Evolutionary conservation across 2,329 filamentous ascomycete genomes (phyloP).

Genomic region (Colletotrichum chrysophilum): DNA sequence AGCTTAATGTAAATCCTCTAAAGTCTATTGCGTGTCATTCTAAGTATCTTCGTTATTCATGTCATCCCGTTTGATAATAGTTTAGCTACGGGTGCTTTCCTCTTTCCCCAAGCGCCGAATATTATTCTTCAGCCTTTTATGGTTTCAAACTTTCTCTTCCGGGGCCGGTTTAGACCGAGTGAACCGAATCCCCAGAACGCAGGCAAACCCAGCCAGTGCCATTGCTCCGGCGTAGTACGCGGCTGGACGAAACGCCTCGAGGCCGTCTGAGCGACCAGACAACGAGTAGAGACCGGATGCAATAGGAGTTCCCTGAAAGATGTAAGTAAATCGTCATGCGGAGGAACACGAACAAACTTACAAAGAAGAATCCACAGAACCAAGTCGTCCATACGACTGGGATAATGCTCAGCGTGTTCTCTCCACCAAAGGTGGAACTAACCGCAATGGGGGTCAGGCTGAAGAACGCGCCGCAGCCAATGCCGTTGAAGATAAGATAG

Average conservation of each 20-base stretch:
- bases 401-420: constrained; percentile 29
- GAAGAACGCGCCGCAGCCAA: constrained; percentile 33
- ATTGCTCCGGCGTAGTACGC: constrained; percentile 31
- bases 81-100: not conserved
- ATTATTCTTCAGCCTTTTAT: rapidly evolving
- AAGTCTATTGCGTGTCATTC: not conserved
- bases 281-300: constrained; percentile 30
- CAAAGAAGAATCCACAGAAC: constrained; percentile 33
- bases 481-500: constrained; percentile 31
- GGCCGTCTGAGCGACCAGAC: constrained; percentile 18
- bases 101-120: rapidly evolving
- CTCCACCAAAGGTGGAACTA: constrained; percentile 25
- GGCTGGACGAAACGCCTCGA: constrained; percentile 27
- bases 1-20: not conserved
- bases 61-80: rapidly evolving
- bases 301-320: constrained; percentile 29
- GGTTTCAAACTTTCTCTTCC: not conserved
- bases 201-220: constrained; percentile 22
- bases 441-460: constrained; percentile 29
- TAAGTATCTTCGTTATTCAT: not conserved
- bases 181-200: not conserved
- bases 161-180: not conserved
- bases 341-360: constrained; percentile 4
- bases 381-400: constrained; percentile 31
- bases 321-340: too few species aligned